phyloP scores from a whole-genome alignment of 345 rosid genomes.

The Pistacia vera region DNA sequence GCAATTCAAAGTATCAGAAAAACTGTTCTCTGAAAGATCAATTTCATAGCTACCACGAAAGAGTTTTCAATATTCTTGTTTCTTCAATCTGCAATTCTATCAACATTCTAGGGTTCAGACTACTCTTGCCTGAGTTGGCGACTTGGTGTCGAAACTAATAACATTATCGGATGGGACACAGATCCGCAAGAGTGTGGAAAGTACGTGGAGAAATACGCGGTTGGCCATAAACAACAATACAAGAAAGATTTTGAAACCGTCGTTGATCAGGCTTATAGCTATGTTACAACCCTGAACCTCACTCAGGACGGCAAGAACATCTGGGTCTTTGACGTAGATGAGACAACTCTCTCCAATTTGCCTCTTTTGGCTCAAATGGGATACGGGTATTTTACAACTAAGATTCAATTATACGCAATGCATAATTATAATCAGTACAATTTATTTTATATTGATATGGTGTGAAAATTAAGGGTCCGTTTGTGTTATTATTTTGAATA shows the following conservation, averaged over 20 bases:
- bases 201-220: constrained; percentile 54
- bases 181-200: constrained; percentile 49
- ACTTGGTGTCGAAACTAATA: constrained; percentile 61
- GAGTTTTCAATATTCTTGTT: too few species aligned
- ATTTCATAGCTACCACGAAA: too few species aligned
- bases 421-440: constrained; percentile 8
- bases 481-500: too few species aligned
- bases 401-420: too few species aligned
- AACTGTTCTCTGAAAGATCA: too few species aligned
- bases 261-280: constrained; percentile 34
- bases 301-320: constrained; percentile 32
- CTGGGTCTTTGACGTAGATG: constrained; percentile 55
- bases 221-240: constrained; percentile 41
- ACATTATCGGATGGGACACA: constrained; percentile 43
- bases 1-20: too few species aligned
- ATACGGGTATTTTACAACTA: too few species aligned
- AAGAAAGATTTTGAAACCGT: constrained; percentile 43
- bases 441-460: too few species aligned
- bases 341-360: constrained; percentile 19
- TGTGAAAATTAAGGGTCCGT: too few species aligned
- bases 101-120: constrained; percentile 22
- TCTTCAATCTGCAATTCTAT: constrained; percentile 4
- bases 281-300: constrained; percentile 36
- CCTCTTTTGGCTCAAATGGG: too few species aligned
- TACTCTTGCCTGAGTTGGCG: constrained; percentile 64